Evolutionary conservation across 495 filamentous ascomycete species (phyloP).

Genomic region (Penicillium pancosmium): DNA sequence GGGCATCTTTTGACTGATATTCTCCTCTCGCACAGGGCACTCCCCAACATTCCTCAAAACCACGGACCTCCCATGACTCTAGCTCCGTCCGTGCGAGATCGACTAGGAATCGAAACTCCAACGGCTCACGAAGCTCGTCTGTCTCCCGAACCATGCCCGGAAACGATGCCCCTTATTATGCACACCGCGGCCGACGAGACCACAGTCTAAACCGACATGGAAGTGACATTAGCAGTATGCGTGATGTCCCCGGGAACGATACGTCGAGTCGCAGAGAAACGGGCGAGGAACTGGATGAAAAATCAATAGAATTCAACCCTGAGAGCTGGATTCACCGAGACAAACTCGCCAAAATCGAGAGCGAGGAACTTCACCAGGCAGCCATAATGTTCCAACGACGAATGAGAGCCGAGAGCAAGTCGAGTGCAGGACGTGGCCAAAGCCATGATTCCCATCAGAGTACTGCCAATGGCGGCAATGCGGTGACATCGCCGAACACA

Average conservation of each 20-base stretch:
- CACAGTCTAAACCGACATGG: conserved; percentile 51
- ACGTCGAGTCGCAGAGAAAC: conserved; percentile 33
- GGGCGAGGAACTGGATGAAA: conserved; percentile 22
- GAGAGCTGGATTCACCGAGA: conserved; percentile 93
- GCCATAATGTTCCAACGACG: conserved; percentile 70
- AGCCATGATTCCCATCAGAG: conserved; percentile 53
- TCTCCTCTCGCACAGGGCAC: conserved; percentile 22
- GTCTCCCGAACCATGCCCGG: conserved; percentile 35
- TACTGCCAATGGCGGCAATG: conserved; percentile 29
- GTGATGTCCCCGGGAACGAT: conserved; percentile 55
- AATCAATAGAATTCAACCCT: conserved; percentile 29
- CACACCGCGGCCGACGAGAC: conserved; percentile 46
- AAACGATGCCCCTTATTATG: conserved; percentile 31
- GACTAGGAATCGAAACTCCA: conserved; percentile 38
- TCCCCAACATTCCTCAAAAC: conserved; percentile 32
- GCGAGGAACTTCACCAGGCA: conserved; percentile 84
- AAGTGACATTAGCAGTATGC: conserved; percentile 58
- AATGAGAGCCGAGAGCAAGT: conserved; percentile 60
- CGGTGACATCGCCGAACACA: conserved; percentile 33
- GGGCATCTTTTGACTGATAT: conserved; percentile 7
- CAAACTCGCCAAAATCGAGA: conserved; percentile 93
- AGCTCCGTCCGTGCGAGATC: conserved; percentile 32
- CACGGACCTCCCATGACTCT: conserved; percentile 44
- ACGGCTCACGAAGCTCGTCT: conserved; percentile 46
- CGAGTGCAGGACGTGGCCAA: conserved; percentile 53